Base-by-base conservation (phyloP, 169 alveolate species). In the Plasmodium billcollinsi region DNA sequence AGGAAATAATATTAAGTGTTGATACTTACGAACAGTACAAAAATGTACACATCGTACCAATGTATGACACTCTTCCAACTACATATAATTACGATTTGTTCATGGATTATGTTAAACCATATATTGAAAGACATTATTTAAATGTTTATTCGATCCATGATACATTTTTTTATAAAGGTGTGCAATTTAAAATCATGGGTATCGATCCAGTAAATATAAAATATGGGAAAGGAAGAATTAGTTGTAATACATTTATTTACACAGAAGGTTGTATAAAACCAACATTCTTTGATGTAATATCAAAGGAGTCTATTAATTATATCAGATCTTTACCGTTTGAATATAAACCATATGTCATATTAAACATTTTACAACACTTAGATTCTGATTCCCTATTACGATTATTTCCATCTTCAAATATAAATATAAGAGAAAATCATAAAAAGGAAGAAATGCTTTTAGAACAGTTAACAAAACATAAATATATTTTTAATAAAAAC, bases 131-230 rank as follows among this genome's bases (percentile, higher is more conserved):
- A 54, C 86, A 92, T 76, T 88, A 89, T 47, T 85, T 92, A 67
- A 86, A 73, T 43, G 80, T 90, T n/a, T 92, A 86, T 75, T 92
- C 93, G 8, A 88, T 88, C 50, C 88, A 92, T 62, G 95, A 92
- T 45, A 92, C 94, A 8, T 92, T 92, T 69, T 88, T 92, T 73
- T 92, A 92, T 72, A 92, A 88, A 54, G 95, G 95, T 9, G 93
- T 92, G 47, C 95, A 92, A 66, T 92, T 92, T 56, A 92, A 92
- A 92, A 75, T 92, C 33, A 88, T 92, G 88, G 95, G 94, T n/a
- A 74, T 92, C 20, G 93, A 88, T 24, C 95, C 95, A 39, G 67
- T 62, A 33, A 78, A 92, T 50, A 88, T 92, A 7, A 88, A 88
- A 66, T 59, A 15, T 66, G 89, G 89, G 2, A 78, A 71, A 45